These are phyloP conservation scores for Sophora flavescens DNA, from an alignment of 306 rosid genomes.

Conservation along the genomic window DNA sequence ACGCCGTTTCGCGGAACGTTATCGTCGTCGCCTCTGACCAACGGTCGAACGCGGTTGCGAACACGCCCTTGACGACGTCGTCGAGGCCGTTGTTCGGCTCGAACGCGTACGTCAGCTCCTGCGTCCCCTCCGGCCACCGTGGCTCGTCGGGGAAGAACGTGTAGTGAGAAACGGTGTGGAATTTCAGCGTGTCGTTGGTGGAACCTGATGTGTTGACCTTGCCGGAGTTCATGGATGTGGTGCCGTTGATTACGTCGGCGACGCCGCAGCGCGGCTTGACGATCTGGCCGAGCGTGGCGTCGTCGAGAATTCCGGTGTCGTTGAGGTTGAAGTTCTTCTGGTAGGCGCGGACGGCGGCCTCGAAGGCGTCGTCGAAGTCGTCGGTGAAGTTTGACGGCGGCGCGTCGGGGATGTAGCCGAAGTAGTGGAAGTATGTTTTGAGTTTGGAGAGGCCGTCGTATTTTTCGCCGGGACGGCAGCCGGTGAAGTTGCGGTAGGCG, in stretches of 20 bases:
- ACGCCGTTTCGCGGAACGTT: constrained; percentile 51
- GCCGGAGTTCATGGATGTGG: constrained; percentile 74
- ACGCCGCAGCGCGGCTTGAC: constrained; percentile 75
- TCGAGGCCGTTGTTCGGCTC: constrained; percentile 53
- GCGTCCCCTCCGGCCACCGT: constrained; percentile 66
- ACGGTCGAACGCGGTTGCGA: constrained; percentile 59
- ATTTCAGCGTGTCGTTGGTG: neutral
- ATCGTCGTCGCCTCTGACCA: constrained; percentile 81
- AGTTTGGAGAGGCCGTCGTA: constrained; percentile 69
- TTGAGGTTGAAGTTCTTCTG: constrained; percentile 91
- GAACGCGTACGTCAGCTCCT: constrained; percentile 72
- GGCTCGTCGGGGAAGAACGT: constrained; percentile 66
- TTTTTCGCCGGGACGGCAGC: constrained; percentile 56
- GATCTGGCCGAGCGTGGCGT: constrained; percentile 55
- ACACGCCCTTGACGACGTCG: constrained; percentile 54
- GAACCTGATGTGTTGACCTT: constrained; percentile 39
- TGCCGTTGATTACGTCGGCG: constrained; percentile 75
- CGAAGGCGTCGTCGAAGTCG: constrained; percentile 66
- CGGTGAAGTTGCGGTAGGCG: constrained; percentile 58
- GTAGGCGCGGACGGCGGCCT: constrained; percentile 63
- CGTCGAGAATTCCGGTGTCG: constrained; percentile 74
- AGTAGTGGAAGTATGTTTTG: constrained; percentile 67
- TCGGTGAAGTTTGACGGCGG: constrained; percentile 62
- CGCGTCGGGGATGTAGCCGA: constrained; percentile 76
- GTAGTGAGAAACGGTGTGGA: constrained; percentile 78